Percentiles rank a stretch among this genome's conserved stretches.
phyloP scores from a whole-genome alignment of 139 green algal genomes.

The Raphidocelis subcapitata region DNA sequence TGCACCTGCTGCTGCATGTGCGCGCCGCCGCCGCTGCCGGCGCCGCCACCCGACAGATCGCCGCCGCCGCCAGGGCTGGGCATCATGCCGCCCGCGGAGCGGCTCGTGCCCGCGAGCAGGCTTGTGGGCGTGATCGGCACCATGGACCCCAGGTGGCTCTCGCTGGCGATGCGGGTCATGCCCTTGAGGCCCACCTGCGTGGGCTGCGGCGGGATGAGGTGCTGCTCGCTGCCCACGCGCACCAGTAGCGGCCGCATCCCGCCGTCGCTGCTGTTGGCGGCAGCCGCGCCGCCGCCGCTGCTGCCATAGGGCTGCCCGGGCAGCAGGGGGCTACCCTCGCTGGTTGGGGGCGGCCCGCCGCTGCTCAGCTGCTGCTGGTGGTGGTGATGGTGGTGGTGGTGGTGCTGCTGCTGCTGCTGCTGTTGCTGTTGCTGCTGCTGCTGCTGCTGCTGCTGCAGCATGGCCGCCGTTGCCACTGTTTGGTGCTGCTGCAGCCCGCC shows the following conservation, averaged over 20 bases:
- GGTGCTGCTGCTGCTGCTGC: not conserved
- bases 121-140: slow-evolving; percentile 10
- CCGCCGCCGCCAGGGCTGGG: not conserved
- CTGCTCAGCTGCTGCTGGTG: no score
- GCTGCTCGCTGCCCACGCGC: slow-evolving; percentile 57
- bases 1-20: not conserved
- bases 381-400: no score
- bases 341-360: no score
- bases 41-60: not conserved
- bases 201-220: slow-evolving; percentile 40
- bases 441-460: slow-evolving; percentile 6
- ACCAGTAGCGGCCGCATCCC: slow-evolving; percentile 39
- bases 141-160: slow-evolving; percentile 24
- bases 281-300: no score
- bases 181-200: slow-evolving; percentile 12
- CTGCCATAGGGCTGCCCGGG: no score
- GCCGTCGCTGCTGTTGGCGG: no score
- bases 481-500: slow-evolving; percentile 13
- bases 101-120: not conserved
- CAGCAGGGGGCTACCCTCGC: no score
- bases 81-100: not conserved
- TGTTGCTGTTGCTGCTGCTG: slow-evolving; percentile 2
- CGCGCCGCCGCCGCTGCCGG: not conserved
- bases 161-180: slow-evolving; percentile 19
- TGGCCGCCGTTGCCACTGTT: not conserved